phyloP scores from a whole-genome alignment of 441 rosid species.

The Adansonia rubrostipa region DNA sequence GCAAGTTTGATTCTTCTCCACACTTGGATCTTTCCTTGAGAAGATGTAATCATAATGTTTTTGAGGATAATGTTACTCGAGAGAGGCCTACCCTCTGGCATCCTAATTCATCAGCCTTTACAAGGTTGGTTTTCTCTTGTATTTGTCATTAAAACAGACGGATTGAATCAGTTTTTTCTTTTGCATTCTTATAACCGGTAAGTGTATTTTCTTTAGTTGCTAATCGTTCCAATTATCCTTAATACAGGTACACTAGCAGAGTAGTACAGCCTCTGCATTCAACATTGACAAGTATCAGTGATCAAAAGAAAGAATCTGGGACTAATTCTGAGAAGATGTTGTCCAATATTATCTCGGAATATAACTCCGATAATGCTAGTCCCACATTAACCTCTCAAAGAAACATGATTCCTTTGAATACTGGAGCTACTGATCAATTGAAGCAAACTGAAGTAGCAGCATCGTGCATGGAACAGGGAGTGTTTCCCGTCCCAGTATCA shows the following conservation, averaged over 20 bases:
- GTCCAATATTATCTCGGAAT: conserved; percentile 31
- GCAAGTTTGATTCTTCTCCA: conserved; percentile 49
- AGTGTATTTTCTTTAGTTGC: conserved; percentile 1
- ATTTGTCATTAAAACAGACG: background rate
- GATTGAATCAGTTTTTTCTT: background rate
- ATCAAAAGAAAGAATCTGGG: conserved; percentile 46
- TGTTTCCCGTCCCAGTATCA: conserved; percentile 48
- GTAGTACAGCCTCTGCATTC: conserved; percentile 45
- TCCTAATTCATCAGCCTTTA: conserved; percentile 82
- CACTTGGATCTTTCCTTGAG: conserved; percentile 78
- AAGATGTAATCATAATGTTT: conserved; percentile 45
- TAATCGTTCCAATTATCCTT: conserved; percentile 12
- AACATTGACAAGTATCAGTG: conserved; percentile 32
- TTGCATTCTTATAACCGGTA: background rate
- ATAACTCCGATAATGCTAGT: conserved; percentile 43
- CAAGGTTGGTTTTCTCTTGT: conserved; percentile 51
- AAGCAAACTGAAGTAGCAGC: conserved; percentile 49
- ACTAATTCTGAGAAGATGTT: conserved; percentile 39
- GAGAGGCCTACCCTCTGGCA: conserved; percentile 59
- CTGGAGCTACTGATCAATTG: conserved; percentile 37
- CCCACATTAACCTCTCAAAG: conserved; percentile 50
- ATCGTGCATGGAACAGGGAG: conserved; percentile 46
- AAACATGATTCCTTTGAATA: conserved; percentile 41
- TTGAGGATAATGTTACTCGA: conserved; percentile 49
- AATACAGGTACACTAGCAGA: conserved; percentile 65